phyloP scores from a whole-genome alignment of 768 basidiomycete genomes.

The Kwoniella europaea region DNA sequence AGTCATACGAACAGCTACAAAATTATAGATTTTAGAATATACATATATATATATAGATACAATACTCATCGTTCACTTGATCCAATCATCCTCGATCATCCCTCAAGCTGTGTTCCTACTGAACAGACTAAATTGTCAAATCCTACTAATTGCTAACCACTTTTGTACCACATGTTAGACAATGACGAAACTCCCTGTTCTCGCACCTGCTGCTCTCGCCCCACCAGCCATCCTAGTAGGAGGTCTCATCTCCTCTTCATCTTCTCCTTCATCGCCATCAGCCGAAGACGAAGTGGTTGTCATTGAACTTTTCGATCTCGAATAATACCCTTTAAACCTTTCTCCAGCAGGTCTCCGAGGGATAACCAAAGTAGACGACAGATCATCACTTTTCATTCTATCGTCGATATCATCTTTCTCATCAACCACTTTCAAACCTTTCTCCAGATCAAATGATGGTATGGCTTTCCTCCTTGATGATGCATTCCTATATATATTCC shows the following conservation, averaged over 20 bases:
- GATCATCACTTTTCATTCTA: conserved; percentile 4
- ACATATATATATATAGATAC: too few relatives aligned
- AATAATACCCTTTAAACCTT: conserved; percentile 39
- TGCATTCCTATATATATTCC: conserved; percentile 3
- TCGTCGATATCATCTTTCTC: conserved; percentile 27
- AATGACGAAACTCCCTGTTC: conserved; percentile 26
- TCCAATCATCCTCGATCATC: too few relatives aligned
- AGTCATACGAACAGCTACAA: background rate
- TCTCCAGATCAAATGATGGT: conserved; percentile 27
- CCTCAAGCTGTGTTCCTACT: too few relatives aligned
- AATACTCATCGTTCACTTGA: too few relatives aligned
- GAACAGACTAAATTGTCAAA: too few relatives aligned
- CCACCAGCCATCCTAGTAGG: conserved; percentile 28
- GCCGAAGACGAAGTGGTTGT: background rate
- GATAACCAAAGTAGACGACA: conserved; percentile 1
- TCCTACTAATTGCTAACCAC: background rate
- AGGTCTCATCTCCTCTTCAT: conserved; percentile 4
- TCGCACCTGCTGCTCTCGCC: conserved; percentile 25
- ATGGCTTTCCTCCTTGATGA: conserved; percentile 18
- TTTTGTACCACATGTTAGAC: background rate
- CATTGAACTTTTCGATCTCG: conserved; percentile 20
- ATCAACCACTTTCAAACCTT: conserved; percentile 24
- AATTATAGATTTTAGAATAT: background rate
- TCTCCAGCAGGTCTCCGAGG: conserved; percentile 23
- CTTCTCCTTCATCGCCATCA: conserved; percentile 6